Base-by-base conservation (phyloP, 805 yeast species). In the Starmera pachycereana region DNA sequence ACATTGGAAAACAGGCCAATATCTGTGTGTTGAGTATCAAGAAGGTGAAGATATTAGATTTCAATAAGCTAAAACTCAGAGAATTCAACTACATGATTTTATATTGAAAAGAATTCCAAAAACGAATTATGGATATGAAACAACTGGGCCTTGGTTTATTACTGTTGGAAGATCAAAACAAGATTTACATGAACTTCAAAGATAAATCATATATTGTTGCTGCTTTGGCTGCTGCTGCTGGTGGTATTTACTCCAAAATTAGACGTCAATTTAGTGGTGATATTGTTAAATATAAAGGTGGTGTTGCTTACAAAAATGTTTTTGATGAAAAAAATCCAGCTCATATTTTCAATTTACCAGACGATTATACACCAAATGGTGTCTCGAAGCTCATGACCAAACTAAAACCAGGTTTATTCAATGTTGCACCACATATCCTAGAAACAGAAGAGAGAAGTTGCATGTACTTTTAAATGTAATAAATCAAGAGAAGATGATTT, bases 1-100 rank as follows among this genome's bases (percentile, higher is more conserved):
- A 40, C 48, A 45, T 31, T 45, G 48, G 48, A 43, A 45, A 32
- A 45, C 47, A 31, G 47, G 47, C 28, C 32, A 39, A 33, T 28
- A 32, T 10, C n/a, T 42, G 7, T 12, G n/a, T 7, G 13, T 4
- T 8, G n/a, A 39, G 12, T 6, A 12, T 11, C 12, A 18, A 12
- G n/a, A 6, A 19, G 12, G 13, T 10, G 27, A 19, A 11, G 35
- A 33, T 33, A 27, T 16, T 6, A 38, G 38, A 18, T 45, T 13
- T 27, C 18, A 16, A 14, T 22, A 38, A 8, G 46, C 48, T 7
- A 45, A 45, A 28, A 38, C 46, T 8, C 48, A 45, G 32, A 35
- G 48, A 34, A 32, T 38, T 18, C 38, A 36, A 11, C 29, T 45
- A n/a, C 43, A 39, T 16, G 29, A 45, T 9, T 40, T 14, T 13